Evolutionary conservation across 345 rosid species (phyloP), one percentile per base, ranked within the genome.

Genomic region (Tarenaya hassleriana): DNA sequence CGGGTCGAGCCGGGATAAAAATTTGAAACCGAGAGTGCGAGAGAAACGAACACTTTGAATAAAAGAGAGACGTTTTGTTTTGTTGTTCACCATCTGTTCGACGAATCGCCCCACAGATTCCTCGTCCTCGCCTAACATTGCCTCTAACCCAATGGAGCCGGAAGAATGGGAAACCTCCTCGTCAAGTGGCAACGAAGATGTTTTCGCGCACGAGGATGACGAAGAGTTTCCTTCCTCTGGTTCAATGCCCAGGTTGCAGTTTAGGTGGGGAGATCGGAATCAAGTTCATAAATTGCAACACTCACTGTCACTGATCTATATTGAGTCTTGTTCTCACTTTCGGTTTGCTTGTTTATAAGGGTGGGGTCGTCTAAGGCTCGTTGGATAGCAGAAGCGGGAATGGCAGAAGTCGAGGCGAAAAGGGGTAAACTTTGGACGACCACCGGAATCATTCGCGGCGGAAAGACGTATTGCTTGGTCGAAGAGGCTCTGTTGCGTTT

Each of bases 401-500:
- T 90, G 82, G 88, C 87, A 7, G 73, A 87, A 61, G 77, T 84
- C 38, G 57, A 71, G 29, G 90, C 77, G 29, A 82, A 80, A 77
- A 84, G 78, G 37, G 95, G 96, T 2, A 80, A 79, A 68, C 66
- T 84, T 70, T 91, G 95, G 98, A 80, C 78, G 9, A 80, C 95
- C 2, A 80, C 80, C 11, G 92, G 95, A 67, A 60, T 87, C 35
- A 61, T 72, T 44, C 75, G 84, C 7, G 37, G 49, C 1, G 85
- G 83, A 9, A 84, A 79, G 42, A 66, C 75, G 9, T 82, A 64
- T 53, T 84, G 84, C 70, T 64, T 59, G 34, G 58, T 79, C 31
- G 98, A 91, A 69, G 98, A 84, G 66, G 79, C 92, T 40, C 17
- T 91, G 96, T 91, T n/a, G 74, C 11, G 91, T 75, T 29, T 3